A percentile compares a stretch with the other conserved stretches of the same genome.
Evolutionary conservation across 768 basidiomycete species (phyloP).

Genomic region (Termitomyces sp.): DNA sequence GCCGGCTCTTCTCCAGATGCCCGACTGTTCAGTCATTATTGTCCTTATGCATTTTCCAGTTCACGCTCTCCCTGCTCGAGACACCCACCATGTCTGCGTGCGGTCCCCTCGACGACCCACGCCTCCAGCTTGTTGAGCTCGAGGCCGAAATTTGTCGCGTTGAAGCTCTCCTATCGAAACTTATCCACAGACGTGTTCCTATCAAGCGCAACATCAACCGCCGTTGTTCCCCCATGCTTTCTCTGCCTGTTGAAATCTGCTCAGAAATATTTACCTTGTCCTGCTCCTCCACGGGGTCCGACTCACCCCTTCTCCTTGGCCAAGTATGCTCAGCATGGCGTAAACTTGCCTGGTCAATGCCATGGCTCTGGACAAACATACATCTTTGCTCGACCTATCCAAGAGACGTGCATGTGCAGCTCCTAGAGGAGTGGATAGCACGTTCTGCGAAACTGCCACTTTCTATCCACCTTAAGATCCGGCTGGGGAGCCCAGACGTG

Average conservation of each 20-base stretch:
- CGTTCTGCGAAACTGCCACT: slow-evolving; percentile 20
- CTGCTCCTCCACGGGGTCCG: slow-evolving; percentile 3
- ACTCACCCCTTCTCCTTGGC: slow-evolving; percentile 17
- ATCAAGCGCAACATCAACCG: slow-evolving; percentile 15
- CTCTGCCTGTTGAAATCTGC: slow-evolving; percentile 15
- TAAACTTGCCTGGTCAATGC: slow-evolving; percentile 23
- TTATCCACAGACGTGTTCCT: slow-evolving; percentile 9
- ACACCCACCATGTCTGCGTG: not conserved
- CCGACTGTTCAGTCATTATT: not conserved
- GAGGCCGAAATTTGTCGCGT: slow-evolving; percentile 12
- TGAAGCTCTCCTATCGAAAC: slow-evolving; percentile 7
- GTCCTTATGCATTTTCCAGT: not conserved
- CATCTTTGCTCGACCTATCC: slow-evolving; percentile 14
- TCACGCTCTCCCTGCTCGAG: not conserved
- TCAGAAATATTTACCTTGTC: slow-evolving; percentile 15
- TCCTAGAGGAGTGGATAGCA: slow-evolving; percentile 21
- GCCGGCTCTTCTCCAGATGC: slow-evolving; percentile 5
- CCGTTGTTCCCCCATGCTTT: slow-evolving; percentile 10
- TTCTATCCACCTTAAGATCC: slow-evolving; percentile 4
- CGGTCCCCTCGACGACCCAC: slow-evolving; percentile 6
- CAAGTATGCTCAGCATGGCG: slow-evolving; percentile 23
- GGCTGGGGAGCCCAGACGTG: not conserved
- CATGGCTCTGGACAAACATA: slow-evolving; percentile 21
- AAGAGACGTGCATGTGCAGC: slow-evolving; percentile 11
- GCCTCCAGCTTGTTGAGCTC: slow-evolving; percentile 10